Percentiles rank a stretch among this genome's conserved stretches.
Evolutionary conservation across 192 early-diverging fungal genomes (phyloP).

Genomic region (Spizellomyces sp.): DNA sequence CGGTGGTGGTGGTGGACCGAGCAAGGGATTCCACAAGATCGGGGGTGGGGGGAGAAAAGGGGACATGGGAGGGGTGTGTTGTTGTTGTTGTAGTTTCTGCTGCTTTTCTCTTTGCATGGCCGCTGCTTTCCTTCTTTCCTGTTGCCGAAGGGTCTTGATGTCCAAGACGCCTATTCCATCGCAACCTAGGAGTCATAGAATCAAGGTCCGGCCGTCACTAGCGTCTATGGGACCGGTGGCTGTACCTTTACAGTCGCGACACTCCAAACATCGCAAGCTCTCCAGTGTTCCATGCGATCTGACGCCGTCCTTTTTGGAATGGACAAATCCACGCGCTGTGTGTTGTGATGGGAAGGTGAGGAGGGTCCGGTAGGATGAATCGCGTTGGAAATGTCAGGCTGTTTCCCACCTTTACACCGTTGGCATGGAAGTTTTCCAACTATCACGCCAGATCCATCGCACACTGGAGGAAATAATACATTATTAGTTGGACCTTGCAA

Average conservation of each 20-base stretch:
- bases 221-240: neutral
- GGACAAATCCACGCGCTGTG: slow-evolving; percentile 31
- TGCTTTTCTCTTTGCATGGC: neutral
- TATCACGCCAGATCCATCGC: slow-evolving; percentile 21
- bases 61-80: slow-evolving; percentile 9
- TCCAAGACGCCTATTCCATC: slow-evolving; percentile 10
- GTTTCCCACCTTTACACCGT: slow-evolving; percentile 9
- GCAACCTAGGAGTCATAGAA: neutral
- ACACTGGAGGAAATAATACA: neutral
- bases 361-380: no score
- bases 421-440: slow-evolving; percentile 3
- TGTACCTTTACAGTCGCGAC: slow-evolving; percentile 28
- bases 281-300: slow-evolving; percentile 1
- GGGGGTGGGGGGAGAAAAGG: slow-evolving; percentile 3
- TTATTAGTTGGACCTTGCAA: neutral
- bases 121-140: neutral
- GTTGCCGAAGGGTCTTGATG: neutral
- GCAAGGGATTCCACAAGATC: neutral
- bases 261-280: slow-evolving; percentile 23
- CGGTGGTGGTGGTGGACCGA: neutral
- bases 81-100: neutral
- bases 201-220: neutral
- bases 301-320: neutral
- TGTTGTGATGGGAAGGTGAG: no score
- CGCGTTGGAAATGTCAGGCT: neutral